Evolutionary conservation across 192 early-diverging fungal genomes (phyloP), one percentile per base, ranked within the genome.

Genomic region (Pilobolus umbonatus): DNA sequence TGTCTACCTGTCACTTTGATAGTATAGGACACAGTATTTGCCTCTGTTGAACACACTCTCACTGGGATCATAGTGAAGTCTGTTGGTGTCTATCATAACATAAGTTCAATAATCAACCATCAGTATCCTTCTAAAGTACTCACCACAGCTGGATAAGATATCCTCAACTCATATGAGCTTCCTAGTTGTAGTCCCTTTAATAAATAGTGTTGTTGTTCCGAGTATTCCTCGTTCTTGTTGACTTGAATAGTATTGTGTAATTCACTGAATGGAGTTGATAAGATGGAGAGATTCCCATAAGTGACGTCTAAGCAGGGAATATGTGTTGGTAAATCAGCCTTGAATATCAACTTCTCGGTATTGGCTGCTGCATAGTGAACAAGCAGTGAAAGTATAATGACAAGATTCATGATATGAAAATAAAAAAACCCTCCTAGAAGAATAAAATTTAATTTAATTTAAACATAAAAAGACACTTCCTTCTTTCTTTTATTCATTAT

Each of bases 401-500:
- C 14, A 15, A 42, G 8, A 15, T 42, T 42, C 5, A 17, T 17
- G 38, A n/a, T 2, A 11, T 3, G 38, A 8, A 40, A 4, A 42
- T 2, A 40, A 2, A 17, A 42, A 42, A 12, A 15, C 1, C 9
- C 15, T 12, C 14, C 19, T 40, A 15, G 3, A 40, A n/a, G 3
- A 3, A 2, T 11, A 40, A 10, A 8, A 12, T 9, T 42, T 42
- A 4, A 17, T 17, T 17, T 15, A 42, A 4, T 42, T 42, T 42
- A 4, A 40, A 40, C n/a, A 35, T 8, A 35, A 5, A 35, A 35
- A 35, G 11, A 35, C 34, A 35, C 28, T 64, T 38, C 51, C 39
- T 28, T 44, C 32, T 44, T 24, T 32, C 29, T 55, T 22, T 19
- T 21, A 58, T 28, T 4, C 42, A 42, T 36, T 40, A 69, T 70